phyloP scores from a whole-genome alignment of 2,329 filamentous ascomycete species.

The Neobulgaria alba region DNA sequence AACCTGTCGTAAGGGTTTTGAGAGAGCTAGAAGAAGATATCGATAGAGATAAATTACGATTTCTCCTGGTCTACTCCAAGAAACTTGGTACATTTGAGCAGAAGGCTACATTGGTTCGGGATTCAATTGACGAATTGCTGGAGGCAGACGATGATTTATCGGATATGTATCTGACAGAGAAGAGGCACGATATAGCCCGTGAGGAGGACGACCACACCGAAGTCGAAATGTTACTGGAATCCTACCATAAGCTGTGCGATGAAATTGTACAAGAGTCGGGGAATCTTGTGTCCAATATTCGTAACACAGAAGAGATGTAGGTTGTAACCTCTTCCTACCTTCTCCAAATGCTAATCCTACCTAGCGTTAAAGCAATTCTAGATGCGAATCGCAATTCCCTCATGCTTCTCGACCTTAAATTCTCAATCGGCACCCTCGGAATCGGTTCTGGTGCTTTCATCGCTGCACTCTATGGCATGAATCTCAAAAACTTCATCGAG shows the following conservation, averaged over 20 bases:
- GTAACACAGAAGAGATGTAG: conserved; percentile 97
- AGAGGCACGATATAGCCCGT: conserved; percentile 62
- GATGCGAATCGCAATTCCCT: conserved; percentile 97
- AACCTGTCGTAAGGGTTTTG: conserved; percentile 82
- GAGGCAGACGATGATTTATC: conserved; percentile 94
- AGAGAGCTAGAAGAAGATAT: conserved; percentile 94
- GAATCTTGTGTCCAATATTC: conserved; percentile 86
- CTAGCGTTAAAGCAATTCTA: conserved; percentile 85
- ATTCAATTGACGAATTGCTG: conserved; percentile 89
- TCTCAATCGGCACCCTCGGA: conserved; percentile 91
- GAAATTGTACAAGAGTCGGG: conserved; percentile 95
- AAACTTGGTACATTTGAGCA: conserved; percentile 95
- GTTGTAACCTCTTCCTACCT: conserved; percentile 27
- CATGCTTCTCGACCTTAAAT: conserved; percentile 94
- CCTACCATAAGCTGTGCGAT: conserved; percentile 95
- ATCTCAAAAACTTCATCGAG: conserved; percentile 97
- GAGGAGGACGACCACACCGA: conserved; percentile 87
- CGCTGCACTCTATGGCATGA: conserved; percentile 99
- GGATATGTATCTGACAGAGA: conserved; percentile 92
- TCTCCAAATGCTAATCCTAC: conserved; percentile 4
- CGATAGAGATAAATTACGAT: conserved; percentile 83
- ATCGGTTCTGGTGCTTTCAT: conserved; percentile 90
- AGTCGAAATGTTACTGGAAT: conserved; percentile 93
- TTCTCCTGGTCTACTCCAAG: conserved; percentile 89
- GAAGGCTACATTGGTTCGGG: conserved; percentile 85